Evolutionary conservation across 2,329 filamentous ascomycete species (phyloP).

Genomic region (Tolypocladium tundrense): DNA sequence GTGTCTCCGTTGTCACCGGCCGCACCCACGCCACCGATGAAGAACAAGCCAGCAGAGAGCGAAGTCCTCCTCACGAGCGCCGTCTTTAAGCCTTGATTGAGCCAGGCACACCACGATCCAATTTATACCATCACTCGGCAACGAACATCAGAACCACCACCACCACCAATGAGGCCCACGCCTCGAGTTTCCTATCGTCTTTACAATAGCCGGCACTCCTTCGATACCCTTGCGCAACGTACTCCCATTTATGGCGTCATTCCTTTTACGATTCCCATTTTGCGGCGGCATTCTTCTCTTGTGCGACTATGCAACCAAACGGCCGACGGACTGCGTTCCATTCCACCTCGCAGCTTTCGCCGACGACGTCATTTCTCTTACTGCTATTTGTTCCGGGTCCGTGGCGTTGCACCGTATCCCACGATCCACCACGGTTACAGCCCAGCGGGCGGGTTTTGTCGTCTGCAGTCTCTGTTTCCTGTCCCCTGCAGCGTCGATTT

Average conservation of each 20-base stretch:
- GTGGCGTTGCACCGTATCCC: no score
- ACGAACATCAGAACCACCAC: neutral
- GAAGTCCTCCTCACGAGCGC: constrained; percentile 37
- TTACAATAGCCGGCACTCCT: neutral
- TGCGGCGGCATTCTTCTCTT: neutral
- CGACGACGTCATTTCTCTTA: neutral
- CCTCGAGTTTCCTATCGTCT: neutral
- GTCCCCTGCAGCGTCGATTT: neutral
- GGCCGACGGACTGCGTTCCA: neutral
- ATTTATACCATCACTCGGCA: neutral
- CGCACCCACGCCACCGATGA: constrained; percentile 23
- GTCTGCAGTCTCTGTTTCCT: neutral
- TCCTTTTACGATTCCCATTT: neutral
- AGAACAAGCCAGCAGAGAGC: constrained; percentile 18
- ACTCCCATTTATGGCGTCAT: neutral
- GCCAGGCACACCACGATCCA: neutral
- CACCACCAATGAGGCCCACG: neutral
- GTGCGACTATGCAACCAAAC: neutral
- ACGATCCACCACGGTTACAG: neutral
- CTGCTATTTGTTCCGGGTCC: neutral
- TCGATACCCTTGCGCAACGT: neutral
- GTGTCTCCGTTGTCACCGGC: constrained; percentile 15
- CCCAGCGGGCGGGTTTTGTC: neutral
- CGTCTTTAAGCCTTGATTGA: constrained; percentile 35
- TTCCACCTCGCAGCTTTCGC: neutral